Conservation (phyloP, 2,329 filamentous ascomycete genomes). For the Claviceps purpurea region DNA sequence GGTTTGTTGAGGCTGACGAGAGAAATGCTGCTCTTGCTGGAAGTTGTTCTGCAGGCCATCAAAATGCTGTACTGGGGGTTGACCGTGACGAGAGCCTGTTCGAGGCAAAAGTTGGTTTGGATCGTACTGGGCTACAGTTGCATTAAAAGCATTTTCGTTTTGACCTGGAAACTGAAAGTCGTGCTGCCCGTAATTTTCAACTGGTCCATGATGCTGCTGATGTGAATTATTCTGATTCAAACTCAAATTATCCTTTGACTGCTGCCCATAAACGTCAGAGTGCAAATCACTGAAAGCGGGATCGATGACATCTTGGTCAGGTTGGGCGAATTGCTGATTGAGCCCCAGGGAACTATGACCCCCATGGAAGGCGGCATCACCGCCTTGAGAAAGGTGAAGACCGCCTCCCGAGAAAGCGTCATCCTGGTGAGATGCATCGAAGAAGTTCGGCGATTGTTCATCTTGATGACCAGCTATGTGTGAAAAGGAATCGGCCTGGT, state of each 20-base stretch:
- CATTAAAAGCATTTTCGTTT: constrained; percentile 19
- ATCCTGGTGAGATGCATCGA: constrained; percentile 19
- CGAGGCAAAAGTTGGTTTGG: constrained; percentile 22
- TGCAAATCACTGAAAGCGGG: constrained; percentile 24
- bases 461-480: constrained; percentile 18
- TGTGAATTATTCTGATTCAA: constrained; percentile 19
- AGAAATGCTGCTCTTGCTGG: constrained; percentile 14
- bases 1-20: constrained; percentile 16
- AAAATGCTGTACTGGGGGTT: constrained; percentile 22
- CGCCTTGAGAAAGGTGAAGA: constrained; percentile 17
- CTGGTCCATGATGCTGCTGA: constrained; percentile 9
- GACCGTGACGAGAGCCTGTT: constrained; percentile 17
- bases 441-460: constrained; percentile 20
- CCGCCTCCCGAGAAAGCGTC: constrained; percentile 19
- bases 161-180: constrained; percentile 21
- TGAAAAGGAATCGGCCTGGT: constrained; percentile 19
- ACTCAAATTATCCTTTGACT: constrained; percentile 15
- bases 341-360: constrained; percentile 19
- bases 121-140: constrained; percentile 18
- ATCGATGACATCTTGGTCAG: constrained; percentile 23
- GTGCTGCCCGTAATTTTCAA: constrained; percentile 20
- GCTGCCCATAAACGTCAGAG: constrained; percentile 24
- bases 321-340: constrained; percentile 21
- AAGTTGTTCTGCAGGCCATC: constrained; percentile 14
- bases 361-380: constrained; percentile 17